phyloP scores from a whole-genome alignment of 805 yeast genomes.

The Metschnikowia gruessii region DNA sequence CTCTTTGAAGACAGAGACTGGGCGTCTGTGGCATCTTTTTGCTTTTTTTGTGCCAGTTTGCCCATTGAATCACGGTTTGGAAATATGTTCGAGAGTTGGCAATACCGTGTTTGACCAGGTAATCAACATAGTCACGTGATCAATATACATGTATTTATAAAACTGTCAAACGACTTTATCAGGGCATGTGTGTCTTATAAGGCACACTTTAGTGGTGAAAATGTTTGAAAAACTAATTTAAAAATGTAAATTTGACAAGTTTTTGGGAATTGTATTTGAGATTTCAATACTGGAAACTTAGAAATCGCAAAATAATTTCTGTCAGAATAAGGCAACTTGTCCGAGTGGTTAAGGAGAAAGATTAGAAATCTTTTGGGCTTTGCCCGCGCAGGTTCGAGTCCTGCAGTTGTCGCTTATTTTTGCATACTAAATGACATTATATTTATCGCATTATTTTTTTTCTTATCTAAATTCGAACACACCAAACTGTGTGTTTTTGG shows the following conservation, averaged over 20 bases:
- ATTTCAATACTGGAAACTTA: too few relatives aligned
- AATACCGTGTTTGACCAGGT: too few relatives aligned
- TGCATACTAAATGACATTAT: too few relatives aligned
- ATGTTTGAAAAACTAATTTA: too few relatives aligned
- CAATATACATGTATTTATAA: too few relatives aligned
- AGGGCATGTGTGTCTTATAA: too few relatives aligned
- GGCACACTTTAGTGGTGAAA: too few relatives aligned
- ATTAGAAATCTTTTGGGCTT: conserved; percentile 73
- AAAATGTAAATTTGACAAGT: too few relatives aligned
- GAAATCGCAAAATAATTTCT: background rate
- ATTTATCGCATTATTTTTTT: too few relatives aligned
- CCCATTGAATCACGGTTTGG: background rate
- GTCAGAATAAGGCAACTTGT: conserved; percentile 46
- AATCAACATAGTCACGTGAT: background rate
- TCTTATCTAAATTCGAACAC: background rate
- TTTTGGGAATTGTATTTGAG: too few relatives aligned
- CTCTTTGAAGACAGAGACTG: background rate
- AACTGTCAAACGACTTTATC: background rate
- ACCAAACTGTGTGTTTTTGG: background rate
- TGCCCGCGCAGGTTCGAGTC: conserved; percentile 80
- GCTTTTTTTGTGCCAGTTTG: background rate
- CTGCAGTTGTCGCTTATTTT: conserved; percentile 79
- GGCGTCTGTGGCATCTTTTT: background rate
- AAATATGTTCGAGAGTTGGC: background rate
- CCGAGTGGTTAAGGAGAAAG: conserved; percentile 79